These are phyloP conservation scores for Hondaea fermentalgiana DNA, from an alignment of 108 stramenopile genomes.

Conservation along the genomic window DNA sequence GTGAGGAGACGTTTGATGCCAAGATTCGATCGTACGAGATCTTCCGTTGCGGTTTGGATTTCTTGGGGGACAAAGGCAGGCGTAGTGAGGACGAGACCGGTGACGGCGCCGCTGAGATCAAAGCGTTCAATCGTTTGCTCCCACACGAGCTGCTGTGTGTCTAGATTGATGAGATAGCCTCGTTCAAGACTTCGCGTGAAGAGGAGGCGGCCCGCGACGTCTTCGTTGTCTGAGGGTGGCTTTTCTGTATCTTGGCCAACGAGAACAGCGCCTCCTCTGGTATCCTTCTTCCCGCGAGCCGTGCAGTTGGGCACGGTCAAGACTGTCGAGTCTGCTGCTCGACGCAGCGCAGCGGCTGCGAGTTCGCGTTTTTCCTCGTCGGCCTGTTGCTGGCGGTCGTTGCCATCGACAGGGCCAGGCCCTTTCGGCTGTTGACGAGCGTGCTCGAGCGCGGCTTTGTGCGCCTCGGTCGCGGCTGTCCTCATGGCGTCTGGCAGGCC, in stretches of 20 bases:
- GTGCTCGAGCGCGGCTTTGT: background rate
- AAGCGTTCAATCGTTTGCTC: background rate
- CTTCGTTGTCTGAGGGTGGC: background rate
- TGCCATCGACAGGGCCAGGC: too few relatives aligned
- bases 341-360: background rate
- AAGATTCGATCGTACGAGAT: background rate
- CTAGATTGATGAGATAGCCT: background rate
- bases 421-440: background rate
- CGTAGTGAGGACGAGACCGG: background rate
- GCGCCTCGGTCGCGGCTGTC: background rate
- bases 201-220: background rate
- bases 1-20: background rate
- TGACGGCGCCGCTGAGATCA: background rate
- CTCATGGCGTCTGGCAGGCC: background rate
- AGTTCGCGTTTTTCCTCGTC: too few relatives aligned
- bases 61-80: background rate
- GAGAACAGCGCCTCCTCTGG: background rate
- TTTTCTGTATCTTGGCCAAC: background rate
- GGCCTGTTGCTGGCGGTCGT: too few relatives aligned
- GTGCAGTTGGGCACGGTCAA: background rate
- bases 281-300: background rate
- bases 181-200: background rate
- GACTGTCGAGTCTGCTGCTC: background rate
- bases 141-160: background rate
- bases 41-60: background rate